phyloP scores from a whole-genome alignment of 345 rosid genomes.

The Acer campestre region DNA sequence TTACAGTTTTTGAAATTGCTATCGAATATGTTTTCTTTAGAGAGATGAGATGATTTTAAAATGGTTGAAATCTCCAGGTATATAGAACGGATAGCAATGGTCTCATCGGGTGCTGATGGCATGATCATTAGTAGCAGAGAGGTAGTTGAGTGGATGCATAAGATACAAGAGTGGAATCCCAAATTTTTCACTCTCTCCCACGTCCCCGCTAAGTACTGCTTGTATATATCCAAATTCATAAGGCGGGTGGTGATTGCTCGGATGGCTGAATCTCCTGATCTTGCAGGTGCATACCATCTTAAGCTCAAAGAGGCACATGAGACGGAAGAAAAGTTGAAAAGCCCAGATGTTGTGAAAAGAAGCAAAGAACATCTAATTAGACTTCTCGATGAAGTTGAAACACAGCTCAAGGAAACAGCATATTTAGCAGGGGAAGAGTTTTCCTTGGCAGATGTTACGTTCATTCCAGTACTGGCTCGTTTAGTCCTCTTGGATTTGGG shows the following conservation, averaged over 20 bases:
- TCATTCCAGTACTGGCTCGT: constrained; percentile 73
- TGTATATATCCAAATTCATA: constrained; percentile 66
- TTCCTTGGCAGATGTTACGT: constrained; percentile 81
- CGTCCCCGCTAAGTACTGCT: constrained; percentile 56
- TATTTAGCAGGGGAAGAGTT: constrained; percentile 77
- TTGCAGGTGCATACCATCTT: constrained; percentile 79
- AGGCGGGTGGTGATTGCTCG: constrained; percentile 78
- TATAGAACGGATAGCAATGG: constrained; percentile 70
- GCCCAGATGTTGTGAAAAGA: constrained; percentile 43
- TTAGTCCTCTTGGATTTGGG: constrained; percentile 62
- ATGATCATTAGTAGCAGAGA: constrained; percentile 44
- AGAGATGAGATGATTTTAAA: constrained; percentile 16
- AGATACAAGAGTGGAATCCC: constrained; percentile 74
- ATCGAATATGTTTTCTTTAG: neutral
- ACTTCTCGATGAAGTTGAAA: constrained; percentile 74
- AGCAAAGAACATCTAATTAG: constrained; percentile 61
- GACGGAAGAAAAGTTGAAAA: constrained; percentile 71
- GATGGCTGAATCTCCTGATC: constrained; percentile 84
- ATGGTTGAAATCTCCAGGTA: constrained; percentile 48
- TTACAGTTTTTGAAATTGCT: neutral
- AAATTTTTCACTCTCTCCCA: constrained; percentile 73
- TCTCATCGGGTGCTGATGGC: constrained; percentile 52
- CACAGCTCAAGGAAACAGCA: constrained; percentile 45
- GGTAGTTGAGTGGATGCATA: constrained; percentile 74
- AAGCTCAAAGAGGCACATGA: constrained; percentile 74